Evolutionary conservation across 2,329 filamentous ascomycete species (phyloP).

Genomic region (Coleophoma crateriformis): DNA sequence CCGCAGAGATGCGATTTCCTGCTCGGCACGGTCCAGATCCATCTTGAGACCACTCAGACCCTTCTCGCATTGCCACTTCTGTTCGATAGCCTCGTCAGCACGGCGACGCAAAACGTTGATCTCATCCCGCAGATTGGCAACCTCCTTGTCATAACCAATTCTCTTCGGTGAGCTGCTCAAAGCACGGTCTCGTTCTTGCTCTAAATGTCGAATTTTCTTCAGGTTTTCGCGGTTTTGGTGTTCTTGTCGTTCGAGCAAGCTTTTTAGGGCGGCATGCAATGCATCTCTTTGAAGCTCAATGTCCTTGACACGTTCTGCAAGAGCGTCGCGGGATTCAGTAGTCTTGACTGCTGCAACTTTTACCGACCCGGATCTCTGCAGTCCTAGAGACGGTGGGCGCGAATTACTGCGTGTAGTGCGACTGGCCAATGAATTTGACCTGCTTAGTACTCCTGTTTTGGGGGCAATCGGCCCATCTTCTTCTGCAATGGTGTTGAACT

Average conservation of each 20-base stretch:
- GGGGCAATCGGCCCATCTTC: conserved; percentile 34
- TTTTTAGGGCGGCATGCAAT: conserved; percentile 80
- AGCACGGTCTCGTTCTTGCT: conserved; percentile 72
- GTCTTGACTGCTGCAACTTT: conserved; percentile 35
- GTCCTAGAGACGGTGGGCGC: conserved; percentile 30
- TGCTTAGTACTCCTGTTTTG: conserved; percentile 38
- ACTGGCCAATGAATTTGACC: conserved; percentile 61
- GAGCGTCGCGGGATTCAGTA: conserved; percentile 53
- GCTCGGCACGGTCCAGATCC: conserved; percentile 91
- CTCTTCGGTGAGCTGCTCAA: conserved; percentile 64
- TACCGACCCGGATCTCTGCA: conserved; percentile 54
- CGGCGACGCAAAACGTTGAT: conserved; percentile 78
- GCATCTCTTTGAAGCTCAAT: conserved; percentile 92
- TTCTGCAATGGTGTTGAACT: conserved; percentile 57
- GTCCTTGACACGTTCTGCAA: conserved; percentile 81
- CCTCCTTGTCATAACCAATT: conserved; percentile 78
- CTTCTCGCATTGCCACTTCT: conserved; percentile 95
- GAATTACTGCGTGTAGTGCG: conserved; percentile 11
- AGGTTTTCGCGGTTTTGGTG: conserved; percentile 77
- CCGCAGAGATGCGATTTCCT: conserved; percentile 82
- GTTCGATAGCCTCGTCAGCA: conserved; percentile 88
- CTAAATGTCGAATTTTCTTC: conserved; percentile 72
- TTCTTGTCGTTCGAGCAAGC: conserved; percentile 78
- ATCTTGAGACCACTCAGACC: conserved; percentile 85
- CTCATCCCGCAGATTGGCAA: conserved; percentile 73